Conservation (phyloP, 768 basidiomycete genomes). For the Rhodotorula babjevae region DNA sequence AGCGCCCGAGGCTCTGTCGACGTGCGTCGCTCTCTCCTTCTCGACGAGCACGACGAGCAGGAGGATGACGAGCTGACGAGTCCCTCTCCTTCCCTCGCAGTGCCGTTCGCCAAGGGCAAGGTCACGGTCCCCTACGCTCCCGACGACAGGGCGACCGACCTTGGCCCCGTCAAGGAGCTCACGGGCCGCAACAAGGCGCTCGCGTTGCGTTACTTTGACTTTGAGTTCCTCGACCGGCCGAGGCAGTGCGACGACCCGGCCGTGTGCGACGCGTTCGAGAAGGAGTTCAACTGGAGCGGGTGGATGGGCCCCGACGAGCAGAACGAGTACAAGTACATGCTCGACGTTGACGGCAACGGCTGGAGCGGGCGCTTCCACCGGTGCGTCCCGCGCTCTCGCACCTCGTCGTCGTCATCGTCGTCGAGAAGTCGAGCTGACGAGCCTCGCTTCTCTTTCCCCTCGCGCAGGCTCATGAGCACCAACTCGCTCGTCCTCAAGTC, state of each 20-base stretch:
- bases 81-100: not conserved
- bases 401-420: not conserved
- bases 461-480: slow-evolving; percentile 47
- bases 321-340: slow-evolving; percentile 51
- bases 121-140: slow-evolving; percentile 17
- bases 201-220: slow-evolving; percentile 21
- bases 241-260: slow-evolving; percentile 18
- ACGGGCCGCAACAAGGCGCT: slow-evolving; percentile 8
- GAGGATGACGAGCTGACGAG: too few relatives aligned
- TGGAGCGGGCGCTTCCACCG: slow-evolving; percentile 82
- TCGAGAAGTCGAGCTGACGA: not conserved
- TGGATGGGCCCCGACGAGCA: slow-evolving; percentile 46
- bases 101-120: slow-evolving; percentile 22
- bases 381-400: not conserved
- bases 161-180: slow-evolving; percentile 9
- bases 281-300: slow-evolving; percentile 45
- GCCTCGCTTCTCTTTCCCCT: accelerated
- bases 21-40: not conserved
- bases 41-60: too few relatives aligned
- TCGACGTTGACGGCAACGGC: slow-evolving; percentile 89
- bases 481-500: slow-evolving; percentile 50
- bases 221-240: slow-evolving; percentile 27
- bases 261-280: slow-evolving; percentile 18
- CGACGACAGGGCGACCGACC: not conserved
- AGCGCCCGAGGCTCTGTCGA: slow-evolving; percentile 38